Evolutionary conservation across 2,329 filamentous ascomycete species (phyloP), one percentile per base, ranked within the genome.

Genomic region (Aspergillus latus): DNA sequence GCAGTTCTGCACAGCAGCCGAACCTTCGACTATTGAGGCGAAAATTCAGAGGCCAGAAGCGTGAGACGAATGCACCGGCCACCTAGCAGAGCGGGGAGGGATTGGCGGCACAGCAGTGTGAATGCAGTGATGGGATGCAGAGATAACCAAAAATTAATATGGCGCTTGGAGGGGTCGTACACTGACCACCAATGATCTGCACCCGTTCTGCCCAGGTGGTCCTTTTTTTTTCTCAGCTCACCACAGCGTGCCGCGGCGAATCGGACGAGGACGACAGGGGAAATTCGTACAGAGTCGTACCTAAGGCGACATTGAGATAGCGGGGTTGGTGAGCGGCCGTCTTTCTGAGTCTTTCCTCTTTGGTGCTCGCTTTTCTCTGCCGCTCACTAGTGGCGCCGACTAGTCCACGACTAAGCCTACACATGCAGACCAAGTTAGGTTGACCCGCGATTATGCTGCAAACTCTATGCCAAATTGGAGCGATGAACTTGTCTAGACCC

Each of bases 361-460:
- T 28, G 11, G 44, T 15, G n/a, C 8, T 52, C 32, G 44, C 49
- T 21, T 49, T 40, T 15, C 36, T 47, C 47, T 7, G 16, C 52
- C 52, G 21, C 49, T 47, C 44, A 37, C 34, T 40, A 52, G 44
- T n/a, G n/a, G n/a, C 49, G 34, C 5, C 28, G 9, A 26, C 37
- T 40, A 32, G 15, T 26, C 21, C 43, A 21, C 43, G 8, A 34
- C 46, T 57, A 49, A 49, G 49, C 39, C 49, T 57, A 39, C 43
- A 51, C 44, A 53, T 57, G 49, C 54, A 57, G 53, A 34, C 15
- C 21, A 50, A 58, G 55, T 47, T 50, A 55, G 52, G 30, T 58
- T 48, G 50, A 44, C 46, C 54, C 28, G 29, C 51, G 37, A 37
- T 40, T n/a, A 30, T 55, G 48, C 48, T 49, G 42, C 37, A 51